Conservation (phyloP, 140 eudicot genomes). For the Flaveria floridana region DNA sequence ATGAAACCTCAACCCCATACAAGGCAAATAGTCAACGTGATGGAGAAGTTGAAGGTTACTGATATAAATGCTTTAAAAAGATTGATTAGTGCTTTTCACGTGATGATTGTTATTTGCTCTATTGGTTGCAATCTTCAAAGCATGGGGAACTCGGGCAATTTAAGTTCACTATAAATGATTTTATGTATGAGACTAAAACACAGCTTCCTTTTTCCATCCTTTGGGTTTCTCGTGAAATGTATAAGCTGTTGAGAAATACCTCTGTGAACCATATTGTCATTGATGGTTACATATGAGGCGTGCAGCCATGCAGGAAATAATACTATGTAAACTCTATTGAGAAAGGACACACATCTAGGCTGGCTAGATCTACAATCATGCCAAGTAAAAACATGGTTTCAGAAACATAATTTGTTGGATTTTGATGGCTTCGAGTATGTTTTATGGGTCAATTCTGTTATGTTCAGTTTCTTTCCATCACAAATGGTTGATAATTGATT, state of each 20-base stretch:
- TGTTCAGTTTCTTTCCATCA: background rate
- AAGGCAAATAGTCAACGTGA: background rate
- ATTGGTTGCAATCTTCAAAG: background rate
- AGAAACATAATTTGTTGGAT: background rate
- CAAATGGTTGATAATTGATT: background rate
- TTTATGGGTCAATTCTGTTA: background rate
- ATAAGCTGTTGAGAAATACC: too few species aligned
- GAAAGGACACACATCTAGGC: constrained; percentile 5
- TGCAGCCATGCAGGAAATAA: background rate
- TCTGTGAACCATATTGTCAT: background rate
- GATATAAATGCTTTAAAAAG: background rate
- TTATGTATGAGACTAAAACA: background rate
- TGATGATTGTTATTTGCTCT: constrained; percentile 9
- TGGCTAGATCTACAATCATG: background rate
- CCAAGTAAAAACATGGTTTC: background rate
- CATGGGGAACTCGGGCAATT: background rate
- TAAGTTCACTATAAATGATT: too few species aligned
- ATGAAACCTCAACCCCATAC: constrained; percentile 1
- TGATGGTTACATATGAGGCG: background rate
- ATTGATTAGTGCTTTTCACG: background rate
- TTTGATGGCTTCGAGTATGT: constrained; percentile 12
- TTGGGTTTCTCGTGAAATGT: background rate
- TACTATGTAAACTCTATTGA: background rate
- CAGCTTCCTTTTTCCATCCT: background rate
- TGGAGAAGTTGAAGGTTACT: constrained; percentile 12